Evolutionary conservation across 768 basidiomycete genomes (phyloP).

Genomic region (Phlegmacium glaucopus): DNA sequence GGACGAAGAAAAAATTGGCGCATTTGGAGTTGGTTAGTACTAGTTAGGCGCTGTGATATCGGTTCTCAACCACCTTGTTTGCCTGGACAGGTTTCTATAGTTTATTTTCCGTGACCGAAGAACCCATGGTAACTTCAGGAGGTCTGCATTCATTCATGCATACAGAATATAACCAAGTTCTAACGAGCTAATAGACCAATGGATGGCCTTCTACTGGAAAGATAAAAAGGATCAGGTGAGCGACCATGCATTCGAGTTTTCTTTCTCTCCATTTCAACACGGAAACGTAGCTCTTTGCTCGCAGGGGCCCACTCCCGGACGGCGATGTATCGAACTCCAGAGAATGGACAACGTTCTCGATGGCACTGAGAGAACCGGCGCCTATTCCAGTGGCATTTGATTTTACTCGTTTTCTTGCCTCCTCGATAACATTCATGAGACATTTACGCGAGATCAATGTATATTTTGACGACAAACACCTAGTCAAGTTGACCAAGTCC

Average conservation of each 20-base stretch:
- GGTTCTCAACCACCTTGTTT: not conserved
- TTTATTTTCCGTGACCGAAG: conserved; percentile 79
- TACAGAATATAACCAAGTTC: conserved; percentile 8
- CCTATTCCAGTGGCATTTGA: conserved; percentile 84
- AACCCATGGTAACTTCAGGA: conserved; percentile 80
- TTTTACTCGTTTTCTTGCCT: conserved; percentile 84
- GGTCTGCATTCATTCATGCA: conserved; percentile 36
- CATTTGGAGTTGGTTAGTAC: conserved; percentile 78
- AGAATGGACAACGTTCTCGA: conserved; percentile 86
- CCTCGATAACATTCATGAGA: conserved; percentile 91
- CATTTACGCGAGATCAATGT: conserved; percentile 74
- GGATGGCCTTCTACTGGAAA: conserved; percentile 98
- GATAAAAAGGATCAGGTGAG: conserved; percentile 83
- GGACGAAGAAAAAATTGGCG: conserved; percentile 92
- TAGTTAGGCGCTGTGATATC: not conserved
- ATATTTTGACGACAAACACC: conserved; percentile 74
- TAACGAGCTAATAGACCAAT: conserved; percentile 50
- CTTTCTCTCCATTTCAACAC: conserved; percentile 1
- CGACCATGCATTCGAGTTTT: not conserved
- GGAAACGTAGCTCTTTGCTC: conserved; percentile 64
- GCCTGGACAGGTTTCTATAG: conserved; percentile 51
- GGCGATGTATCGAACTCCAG: conserved; percentile 21
- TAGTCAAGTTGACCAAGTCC: conserved; percentile 65
- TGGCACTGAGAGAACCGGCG: conserved; percentile 77
- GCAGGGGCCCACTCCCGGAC: conserved; percentile 64